Evolutionary conservation across 352 stramenopile genomes (phyloP).

Genomic region (Blastocystis sp.): DNA sequence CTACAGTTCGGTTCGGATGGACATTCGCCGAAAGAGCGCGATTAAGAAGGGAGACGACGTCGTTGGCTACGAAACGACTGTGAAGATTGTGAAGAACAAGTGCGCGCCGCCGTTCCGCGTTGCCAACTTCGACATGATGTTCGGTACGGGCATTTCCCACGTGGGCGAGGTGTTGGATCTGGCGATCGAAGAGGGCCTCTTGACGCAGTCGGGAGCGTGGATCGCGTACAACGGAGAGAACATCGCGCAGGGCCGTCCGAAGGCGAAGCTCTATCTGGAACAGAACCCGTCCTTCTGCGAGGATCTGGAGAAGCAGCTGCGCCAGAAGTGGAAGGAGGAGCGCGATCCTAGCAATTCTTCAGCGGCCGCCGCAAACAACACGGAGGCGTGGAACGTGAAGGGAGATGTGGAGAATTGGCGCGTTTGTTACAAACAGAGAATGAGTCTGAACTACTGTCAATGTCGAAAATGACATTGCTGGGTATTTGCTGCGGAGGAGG

Average conservation of each 20-base stretch:
- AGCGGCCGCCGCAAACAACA: constrained; percentile 4
- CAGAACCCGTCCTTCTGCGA: constrained; percentile 73
- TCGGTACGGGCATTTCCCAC: constrained; percentile 88
- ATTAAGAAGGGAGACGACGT: constrained; percentile 83
- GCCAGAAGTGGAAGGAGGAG: constrained; percentile 58
- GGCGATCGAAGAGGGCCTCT: constrained; percentile 62
- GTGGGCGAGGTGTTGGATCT: constrained; percentile 78
- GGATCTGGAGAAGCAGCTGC: constrained; percentile 71
- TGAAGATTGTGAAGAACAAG: constrained; percentile 99
- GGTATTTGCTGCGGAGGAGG: no score
- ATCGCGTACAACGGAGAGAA: constrained; percentile 71
- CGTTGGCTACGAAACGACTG: constrained; percentile 90
- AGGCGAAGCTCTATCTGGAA: constrained; percentile 75
- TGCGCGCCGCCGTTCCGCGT: constrained; percentile 89
- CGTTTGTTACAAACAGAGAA: not conserved
- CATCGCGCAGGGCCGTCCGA: constrained; percentile 77
- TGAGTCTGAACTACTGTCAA: not conserved
- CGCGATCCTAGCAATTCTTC: not conserved
- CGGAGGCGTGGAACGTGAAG: not conserved
- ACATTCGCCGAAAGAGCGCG: constrained; percentile 87
- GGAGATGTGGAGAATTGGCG: not conserved
- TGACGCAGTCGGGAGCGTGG: constrained; percentile 70
- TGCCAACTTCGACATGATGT: constrained; percentile 93
- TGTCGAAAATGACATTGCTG: no score
- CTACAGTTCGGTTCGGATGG: constrained; percentile 85